Conservation (phyloP, 2,329 filamentous ascomycete genomes). For the Stemphylium vesicarium region DNA sequence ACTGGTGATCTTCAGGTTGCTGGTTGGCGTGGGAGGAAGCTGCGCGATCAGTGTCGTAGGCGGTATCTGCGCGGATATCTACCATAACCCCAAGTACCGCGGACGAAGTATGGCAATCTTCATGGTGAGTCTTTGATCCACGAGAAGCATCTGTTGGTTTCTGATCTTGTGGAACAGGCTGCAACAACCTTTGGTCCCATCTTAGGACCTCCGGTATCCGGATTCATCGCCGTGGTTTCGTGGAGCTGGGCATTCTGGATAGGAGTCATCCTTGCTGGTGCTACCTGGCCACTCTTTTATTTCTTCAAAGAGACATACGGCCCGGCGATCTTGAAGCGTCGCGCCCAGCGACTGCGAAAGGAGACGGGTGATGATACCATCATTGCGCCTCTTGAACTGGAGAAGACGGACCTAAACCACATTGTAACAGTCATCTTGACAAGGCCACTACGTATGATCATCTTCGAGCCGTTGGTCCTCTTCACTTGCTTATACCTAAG, state of each 20-base stretch:
- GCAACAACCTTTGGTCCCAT: constrained; percentile 71
- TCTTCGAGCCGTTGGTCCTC: constrained; percentile 74
- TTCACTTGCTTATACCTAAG: constrained; percentile 74
- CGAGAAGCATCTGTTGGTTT: not conserved
- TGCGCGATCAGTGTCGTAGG: constrained; percentile 65
- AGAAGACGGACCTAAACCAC: constrained; percentile 63
- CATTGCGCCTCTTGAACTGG: constrained; percentile 68
- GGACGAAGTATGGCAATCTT: constrained; percentile 42
- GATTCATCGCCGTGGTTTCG: constrained; percentile 65
- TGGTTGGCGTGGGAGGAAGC: constrained; percentile 53
- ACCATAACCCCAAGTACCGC: constrained; percentile 56
- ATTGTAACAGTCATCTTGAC: constrained; percentile 73
- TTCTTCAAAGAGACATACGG: constrained; percentile 63
- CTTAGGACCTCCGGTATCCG: constrained; percentile 69
- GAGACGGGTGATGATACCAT: constrained; percentile 60
- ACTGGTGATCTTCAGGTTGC: constrained; percentile 53
- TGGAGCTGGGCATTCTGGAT: constrained; percentile 78
- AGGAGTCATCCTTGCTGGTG: constrained; percentile 70
- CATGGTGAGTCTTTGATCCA: constrained; percentile 26
- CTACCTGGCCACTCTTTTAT: constrained; percentile 65
- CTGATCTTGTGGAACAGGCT: constrained; percentile 53
- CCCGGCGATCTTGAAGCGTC: constrained; percentile 54
- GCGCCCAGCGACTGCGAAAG: constrained; percentile 65
- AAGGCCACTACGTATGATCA: constrained; percentile 75
- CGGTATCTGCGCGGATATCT: constrained; percentile 70